These are phyloP conservation scores for Aspergillus bombycis DNA, from an alignment of 2,329 filamentous ascomycete genomes.

Conservation along the genomic window DNA sequence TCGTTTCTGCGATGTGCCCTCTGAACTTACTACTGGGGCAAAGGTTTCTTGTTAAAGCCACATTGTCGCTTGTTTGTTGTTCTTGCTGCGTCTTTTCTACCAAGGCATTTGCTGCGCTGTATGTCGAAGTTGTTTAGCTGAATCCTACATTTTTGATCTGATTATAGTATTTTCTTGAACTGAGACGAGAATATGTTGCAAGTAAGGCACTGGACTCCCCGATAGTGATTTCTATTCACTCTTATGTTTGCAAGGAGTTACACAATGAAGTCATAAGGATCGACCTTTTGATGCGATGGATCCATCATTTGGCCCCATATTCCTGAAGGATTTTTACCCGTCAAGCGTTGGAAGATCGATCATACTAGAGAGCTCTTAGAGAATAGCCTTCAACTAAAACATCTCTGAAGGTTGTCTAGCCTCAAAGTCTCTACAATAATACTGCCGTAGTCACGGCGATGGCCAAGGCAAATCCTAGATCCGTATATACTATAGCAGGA, in stretches of 20 bases:
- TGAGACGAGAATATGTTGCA: not conserved
- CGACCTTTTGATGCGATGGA: not conserved
- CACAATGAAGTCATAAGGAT: not conserved
- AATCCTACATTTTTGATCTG: not conserved
- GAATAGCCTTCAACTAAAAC: not conserved
- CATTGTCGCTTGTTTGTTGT: not conserved
- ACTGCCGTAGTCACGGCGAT: not conserved
- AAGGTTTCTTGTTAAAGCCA: not conserved
- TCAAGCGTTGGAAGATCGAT: not conserved
- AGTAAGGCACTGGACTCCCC: not conserved
- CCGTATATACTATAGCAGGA: not conserved
- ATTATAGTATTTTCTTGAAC: not conserved
- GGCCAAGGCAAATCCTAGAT: not conserved
- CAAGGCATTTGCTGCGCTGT: not conserved
- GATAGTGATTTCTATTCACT: not conserved
- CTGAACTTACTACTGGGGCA: not conserved
- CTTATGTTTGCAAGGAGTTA: not conserved
- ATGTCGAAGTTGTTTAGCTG: not conserved
- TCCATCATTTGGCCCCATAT: not conserved
- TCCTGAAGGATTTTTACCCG: slow-evolving; percentile 3
- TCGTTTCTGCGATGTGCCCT: not conserved
- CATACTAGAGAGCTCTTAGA: not conserved
- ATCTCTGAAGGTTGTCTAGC: not conserved
- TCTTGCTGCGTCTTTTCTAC: not conserved
- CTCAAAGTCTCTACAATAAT: not conserved